A percentile compares a stretch with the other conserved stretches of the same genome.
phyloP scores from a whole-genome alignment of 768 basidiomycete species.

The Auriscalpium orientale region DNA sequence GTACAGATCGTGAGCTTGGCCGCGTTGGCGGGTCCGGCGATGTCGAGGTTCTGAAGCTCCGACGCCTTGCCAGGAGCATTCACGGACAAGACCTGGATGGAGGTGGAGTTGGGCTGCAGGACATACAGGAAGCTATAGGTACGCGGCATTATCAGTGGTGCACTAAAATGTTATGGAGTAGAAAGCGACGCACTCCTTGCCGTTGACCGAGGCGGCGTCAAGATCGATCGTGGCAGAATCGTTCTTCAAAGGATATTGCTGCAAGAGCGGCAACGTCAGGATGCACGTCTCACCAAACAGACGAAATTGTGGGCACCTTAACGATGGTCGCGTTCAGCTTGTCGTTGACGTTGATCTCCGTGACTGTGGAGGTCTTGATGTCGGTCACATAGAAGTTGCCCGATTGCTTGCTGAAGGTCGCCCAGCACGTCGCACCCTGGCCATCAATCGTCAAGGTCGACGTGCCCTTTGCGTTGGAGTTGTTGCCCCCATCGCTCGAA shows the following conservation, averaged over 20 bases:
- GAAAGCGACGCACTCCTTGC: constrained; percentile 20
- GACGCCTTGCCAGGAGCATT: constrained; percentile 29
- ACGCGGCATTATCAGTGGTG: background rate
- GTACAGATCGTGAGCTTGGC: constrained; percentile 29
- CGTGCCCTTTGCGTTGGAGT: constrained; percentile 11
- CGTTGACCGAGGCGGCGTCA: constrained; percentile 23
- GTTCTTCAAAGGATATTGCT: constrained; percentile 17
- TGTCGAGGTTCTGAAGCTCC: constrained; percentile 25
- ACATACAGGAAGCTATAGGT: constrained; percentile 33
- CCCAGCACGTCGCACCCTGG: constrained; percentile 26
- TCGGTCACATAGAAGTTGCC: constrained; percentile 27
- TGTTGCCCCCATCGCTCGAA: constrained; percentile 15
- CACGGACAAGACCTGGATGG: constrained; percentile 33
- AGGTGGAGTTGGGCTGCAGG: constrained; percentile 30
- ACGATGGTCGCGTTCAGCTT: constrained; percentile 39
- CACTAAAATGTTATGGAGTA: background rate
- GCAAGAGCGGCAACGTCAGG: background rate
- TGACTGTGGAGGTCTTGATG: constrained; percentile 23
- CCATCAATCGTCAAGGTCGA: constrained; percentile 19
- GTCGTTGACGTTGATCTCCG: constrained; percentile 39
- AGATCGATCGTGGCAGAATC: constrained; percentile 22
- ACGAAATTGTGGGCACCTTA: constrained; percentile 22
- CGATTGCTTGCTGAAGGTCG: constrained; percentile 21
- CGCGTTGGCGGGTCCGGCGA: constrained; percentile 25
- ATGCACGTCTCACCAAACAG: background rate